phyloP scores from a whole-genome alignment of 164 flowering plant genomes.

The Tinospora cordifolia region DNA sequence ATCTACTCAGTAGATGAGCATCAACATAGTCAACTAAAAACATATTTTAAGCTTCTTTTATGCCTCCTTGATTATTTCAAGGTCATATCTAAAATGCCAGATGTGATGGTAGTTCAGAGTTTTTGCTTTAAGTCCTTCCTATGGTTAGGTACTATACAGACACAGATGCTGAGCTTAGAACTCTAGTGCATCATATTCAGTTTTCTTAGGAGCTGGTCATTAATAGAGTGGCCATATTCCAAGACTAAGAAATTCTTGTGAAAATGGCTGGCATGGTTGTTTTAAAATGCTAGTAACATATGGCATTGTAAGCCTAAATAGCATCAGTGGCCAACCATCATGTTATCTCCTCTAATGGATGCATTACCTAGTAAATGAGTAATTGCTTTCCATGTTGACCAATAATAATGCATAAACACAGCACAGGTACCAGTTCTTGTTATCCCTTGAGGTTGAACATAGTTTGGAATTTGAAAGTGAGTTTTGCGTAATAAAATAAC shows the following conservation, averaged over 20 bases:
- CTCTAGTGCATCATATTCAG: not conserved
- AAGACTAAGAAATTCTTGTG: not conserved
- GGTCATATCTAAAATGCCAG: not conserved
- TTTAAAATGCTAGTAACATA: not conserved
- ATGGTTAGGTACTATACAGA: not conserved
- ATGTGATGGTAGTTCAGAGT: not conserved
- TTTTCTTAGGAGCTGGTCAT: not conserved
- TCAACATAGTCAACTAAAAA: no score
- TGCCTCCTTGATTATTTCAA: not conserved
- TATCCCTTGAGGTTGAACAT: no score
- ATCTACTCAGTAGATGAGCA: not conserved
- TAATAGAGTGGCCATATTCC: not conserved
- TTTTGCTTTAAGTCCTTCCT: not conserved
- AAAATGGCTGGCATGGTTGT: not conserved
- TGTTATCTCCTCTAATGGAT: no score
- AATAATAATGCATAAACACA: no score
- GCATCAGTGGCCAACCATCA: no score
- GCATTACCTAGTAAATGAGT: no score
- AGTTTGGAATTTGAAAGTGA: no score
- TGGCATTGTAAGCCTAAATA: no score
- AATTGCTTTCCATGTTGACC: no score
- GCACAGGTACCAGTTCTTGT: no score
- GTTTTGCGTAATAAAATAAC: no score
- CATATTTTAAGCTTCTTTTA: no score
- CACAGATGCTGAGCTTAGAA: not conserved